These are phyloP conservation scores for Neurospora sp. DNA, from an alignment of 495 filamentous ascomycete species.

Conservation along the genomic window DNA sequence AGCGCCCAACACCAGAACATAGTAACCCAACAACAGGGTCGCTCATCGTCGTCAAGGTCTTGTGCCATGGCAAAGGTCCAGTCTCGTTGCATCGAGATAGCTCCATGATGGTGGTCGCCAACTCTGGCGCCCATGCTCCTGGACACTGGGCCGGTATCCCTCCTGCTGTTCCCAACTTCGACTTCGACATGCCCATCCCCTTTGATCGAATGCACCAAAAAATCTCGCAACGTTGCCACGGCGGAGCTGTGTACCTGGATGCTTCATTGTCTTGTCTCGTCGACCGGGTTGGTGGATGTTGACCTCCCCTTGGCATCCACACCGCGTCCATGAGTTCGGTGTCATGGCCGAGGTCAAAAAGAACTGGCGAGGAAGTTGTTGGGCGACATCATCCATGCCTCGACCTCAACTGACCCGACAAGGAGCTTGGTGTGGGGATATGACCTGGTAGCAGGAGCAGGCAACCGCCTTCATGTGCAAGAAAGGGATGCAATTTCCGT, in stretches of 20 bases:
- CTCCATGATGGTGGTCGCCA: background rate
- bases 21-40: background rate
- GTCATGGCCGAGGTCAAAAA: background rate
- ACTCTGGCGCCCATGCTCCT: background rate
- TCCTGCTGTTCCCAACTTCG: background rate
- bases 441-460: background rate
- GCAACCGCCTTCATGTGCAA: background rate
- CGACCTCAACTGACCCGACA: background rate
- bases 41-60: background rate
- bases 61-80: background rate
- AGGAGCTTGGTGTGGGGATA: background rate
- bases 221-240: background rate
- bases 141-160: background rate
- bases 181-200: background rate
- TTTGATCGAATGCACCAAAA: background rate
- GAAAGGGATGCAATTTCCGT: background rate
- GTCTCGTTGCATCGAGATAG: background rate
- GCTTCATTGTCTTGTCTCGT: background rate
- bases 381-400: background rate
- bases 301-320: background rate
- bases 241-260: background rate
- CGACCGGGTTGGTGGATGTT: background rate
- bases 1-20: background rate
- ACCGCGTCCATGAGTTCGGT: background rate
- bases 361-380: background rate